Conservation (phyloP, 2,329 filamentous ascomycete genomes). For the Waltergamsia citrina region DNA sequence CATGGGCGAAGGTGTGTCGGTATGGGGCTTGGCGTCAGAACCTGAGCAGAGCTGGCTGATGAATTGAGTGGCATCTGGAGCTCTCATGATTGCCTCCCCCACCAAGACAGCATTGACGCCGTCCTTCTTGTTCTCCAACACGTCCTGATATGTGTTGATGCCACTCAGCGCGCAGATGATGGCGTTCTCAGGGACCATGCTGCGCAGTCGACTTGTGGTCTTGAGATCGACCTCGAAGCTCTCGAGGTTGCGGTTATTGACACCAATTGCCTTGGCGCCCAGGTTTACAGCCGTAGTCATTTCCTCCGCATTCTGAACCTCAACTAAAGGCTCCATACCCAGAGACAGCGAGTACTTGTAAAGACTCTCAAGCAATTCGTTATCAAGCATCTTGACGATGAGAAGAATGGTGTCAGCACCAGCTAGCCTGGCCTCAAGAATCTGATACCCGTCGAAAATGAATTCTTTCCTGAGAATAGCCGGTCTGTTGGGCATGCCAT, state of each 20-base stretch:
- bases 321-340: conserved; percentile 95
- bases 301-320: conserved; percentile 90
- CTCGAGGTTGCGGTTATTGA: conserved; percentile 94
- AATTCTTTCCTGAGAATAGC: conserved; percentile 94
- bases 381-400: conserved; percentile 96
- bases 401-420: conserved; percentile 91
- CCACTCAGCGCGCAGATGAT: conserved; percentile 91
- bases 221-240: conserved; percentile 95
- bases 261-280: conserved; percentile 85
- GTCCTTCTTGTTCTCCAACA: conserved; percentile 76
- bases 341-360: conserved; percentile 85
- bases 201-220: conserved; percentile 81
- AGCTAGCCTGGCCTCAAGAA: conserved; percentile 83
- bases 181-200: conserved; percentile 74
- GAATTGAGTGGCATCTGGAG: conserved; percentile 71
- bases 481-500: conserved; percentile 84
- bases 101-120: conserved; percentile 91
- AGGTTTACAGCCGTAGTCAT: conserved; percentile 82
- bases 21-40: conserved; percentile 22
- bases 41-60: conserved; percentile 74
- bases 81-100: conserved; percentile 92
- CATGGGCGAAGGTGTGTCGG: conserved; percentile 32
- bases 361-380: conserved; percentile 60
- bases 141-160: conserved; percentile 82
- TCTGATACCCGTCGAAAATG: conserved; percentile 96